These are phyloP conservation scores for Ascochyta koolunga DNA, from an alignment of 2,329 filamentous ascomycete species.

Conservation along the genomic window DNA sequence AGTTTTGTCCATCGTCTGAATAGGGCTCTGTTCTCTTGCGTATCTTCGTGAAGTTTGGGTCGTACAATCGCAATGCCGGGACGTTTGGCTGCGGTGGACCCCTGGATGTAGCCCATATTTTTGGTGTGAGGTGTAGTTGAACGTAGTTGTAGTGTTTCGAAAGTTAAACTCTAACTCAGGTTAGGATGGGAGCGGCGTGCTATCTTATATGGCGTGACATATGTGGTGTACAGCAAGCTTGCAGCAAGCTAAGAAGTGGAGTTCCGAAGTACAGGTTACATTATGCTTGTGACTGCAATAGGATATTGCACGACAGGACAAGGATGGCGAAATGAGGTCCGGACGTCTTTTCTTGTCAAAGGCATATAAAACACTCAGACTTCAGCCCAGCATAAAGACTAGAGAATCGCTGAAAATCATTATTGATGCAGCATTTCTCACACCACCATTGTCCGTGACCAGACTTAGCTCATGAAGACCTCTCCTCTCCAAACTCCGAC, in stretches of 20 bases:
- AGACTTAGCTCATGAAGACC: neutral
- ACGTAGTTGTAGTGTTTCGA: neutral
- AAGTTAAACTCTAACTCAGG: too few species aligned
- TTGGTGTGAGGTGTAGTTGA: neutral
- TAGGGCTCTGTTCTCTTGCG: neutral
- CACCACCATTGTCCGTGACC: neutral
- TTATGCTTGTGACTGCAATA: neutral
- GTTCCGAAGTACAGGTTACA: neutral
- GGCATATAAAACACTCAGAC: neutral
- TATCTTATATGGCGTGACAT: too few species aligned
- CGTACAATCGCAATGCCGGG: slow-evolving; percentile 12
- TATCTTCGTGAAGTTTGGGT: slow-evolving; percentile 1
- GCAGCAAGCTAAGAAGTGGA: neutral
- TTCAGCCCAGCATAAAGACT: too few species aligned
- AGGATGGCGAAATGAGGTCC: neutral
- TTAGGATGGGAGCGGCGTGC: too few species aligned
- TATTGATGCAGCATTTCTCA: too few species aligned
- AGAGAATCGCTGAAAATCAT: too few species aligned
- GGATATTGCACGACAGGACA: neutral
- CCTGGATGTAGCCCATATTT: neutral
- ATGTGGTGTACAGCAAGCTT: too few species aligned
- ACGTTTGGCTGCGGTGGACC: neutral
- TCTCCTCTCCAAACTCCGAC: slow-evolving; percentile 7
- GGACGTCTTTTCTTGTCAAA: neutral
- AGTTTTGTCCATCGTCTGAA: slow-evolving; percentile 13